These are phyloP conservation scores for Aspergillus carbonarius DNA, from an alignment of 2,329 filamentous ascomycete genomes.

Conservation along the genomic window DNA sequence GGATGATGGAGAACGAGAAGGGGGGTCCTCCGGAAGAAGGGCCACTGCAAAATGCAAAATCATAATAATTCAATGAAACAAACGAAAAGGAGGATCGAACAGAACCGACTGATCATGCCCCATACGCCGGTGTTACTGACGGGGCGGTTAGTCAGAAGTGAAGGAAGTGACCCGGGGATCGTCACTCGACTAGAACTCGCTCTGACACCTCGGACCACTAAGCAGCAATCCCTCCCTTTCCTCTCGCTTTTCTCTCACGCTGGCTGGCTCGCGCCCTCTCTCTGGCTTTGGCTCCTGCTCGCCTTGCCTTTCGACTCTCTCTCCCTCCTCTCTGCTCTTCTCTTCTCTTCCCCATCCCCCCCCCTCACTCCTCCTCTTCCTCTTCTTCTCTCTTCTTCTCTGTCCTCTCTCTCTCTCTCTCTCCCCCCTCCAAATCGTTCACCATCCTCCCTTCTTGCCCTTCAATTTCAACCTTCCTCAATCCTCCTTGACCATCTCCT, in stretches of 20 bases:
- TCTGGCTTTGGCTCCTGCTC: constrained; percentile 6
- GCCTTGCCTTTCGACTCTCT: constrained; percentile 9
- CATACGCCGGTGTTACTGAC: background rate
- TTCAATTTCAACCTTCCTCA: constrained; percentile 15
- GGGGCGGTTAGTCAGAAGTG: constrained; percentile 8
- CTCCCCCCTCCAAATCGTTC: constrained; percentile 24
- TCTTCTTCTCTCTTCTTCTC: constrained; percentile 9
- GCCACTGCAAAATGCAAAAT: background rate
- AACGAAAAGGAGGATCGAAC: background rate
- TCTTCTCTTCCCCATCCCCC: constrained; percentile 18
- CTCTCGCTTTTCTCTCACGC: background rate
- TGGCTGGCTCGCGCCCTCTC: background rate
- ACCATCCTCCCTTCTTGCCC: constrained; percentile 51
- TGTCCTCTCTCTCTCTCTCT: constrained; percentile 8
- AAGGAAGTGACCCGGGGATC: constrained; percentile 10
- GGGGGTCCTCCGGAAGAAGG: too few relatives aligned
- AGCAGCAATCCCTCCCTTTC: constrained; percentile 5
- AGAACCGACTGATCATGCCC: background rate
- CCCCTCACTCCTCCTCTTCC: constrained; percentile 8
- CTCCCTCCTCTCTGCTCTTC: constrained; percentile 18
- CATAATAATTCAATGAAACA: too few relatives aligned
- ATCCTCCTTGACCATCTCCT: constrained; percentile 13
- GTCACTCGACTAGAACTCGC: constrained; percentile 10
- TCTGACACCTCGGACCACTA: constrained; percentile 13
- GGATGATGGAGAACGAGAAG: background rate